Conservation (phyloP, 1,139 yeast genomes). For the Candida frijolesensis region DNA sequence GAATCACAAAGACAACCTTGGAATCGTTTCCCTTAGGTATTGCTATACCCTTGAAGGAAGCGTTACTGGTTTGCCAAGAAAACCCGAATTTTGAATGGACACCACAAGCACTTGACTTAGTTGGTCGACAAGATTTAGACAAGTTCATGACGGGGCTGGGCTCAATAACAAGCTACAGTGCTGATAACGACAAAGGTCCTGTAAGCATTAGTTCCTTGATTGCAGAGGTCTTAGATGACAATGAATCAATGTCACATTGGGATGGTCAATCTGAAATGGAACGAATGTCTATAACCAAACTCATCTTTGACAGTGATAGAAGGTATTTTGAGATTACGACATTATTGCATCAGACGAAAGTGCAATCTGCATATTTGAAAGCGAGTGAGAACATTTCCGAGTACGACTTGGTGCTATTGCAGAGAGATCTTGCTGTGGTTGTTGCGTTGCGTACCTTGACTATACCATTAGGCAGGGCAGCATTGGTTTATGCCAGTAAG, state of each 20-base stretch:
- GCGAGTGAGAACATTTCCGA: constrained; percentile 49
- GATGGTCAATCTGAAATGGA: constrained; percentile 71
- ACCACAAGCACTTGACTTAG: constrained; percentile 53
- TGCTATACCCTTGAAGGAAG: constrained; percentile 63
- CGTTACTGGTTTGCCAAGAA: constrained; percentile 59
- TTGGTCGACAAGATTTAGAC: constrained; percentile 66
- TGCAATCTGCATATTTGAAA: constrained; percentile 52
- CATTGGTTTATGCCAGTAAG: constrained; percentile 67
- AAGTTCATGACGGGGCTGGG: constrained; percentile 4
- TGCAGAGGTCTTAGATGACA: constrained; percentile 45
- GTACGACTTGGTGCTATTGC: constrained; percentile 57
- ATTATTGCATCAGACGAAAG: constrained; percentile 68
- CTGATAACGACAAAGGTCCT: constrained; percentile 17
- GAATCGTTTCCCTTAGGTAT: constrained; percentile 79
- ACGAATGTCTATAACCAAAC: constrained; percentile 61
- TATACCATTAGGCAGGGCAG: constrained; percentile 78
- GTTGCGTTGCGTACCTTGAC: constrained; percentile 76
- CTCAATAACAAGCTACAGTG: background rate
- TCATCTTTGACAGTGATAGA: constrained; percentile 77
- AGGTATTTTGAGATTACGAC: constrained; percentile 78
- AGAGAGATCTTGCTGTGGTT: constrained; percentile 63
- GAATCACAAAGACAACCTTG: constrained; percentile 52
- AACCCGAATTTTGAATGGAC: constrained; percentile 55
- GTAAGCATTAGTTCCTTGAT: constrained; percentile 54
- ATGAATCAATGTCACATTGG: constrained; percentile 58